Conservation (phyloP, 2,329 filamentous ascomycete genomes). For the Colletotrichum tropicicola region DNA sequence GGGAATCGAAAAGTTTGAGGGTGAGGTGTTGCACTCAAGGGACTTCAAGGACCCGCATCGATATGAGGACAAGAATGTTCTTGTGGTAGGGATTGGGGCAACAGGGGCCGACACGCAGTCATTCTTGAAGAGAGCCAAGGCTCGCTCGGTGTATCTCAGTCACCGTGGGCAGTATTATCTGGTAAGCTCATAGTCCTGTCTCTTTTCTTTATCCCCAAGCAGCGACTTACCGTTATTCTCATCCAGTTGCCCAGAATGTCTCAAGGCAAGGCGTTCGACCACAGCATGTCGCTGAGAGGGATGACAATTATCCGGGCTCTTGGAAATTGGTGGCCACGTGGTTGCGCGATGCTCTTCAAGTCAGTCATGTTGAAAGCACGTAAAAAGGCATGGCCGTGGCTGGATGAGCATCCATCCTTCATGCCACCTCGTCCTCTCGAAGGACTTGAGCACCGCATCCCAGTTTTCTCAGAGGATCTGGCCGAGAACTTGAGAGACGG, state of each 20-base stretch:
- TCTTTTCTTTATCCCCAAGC: neutral
- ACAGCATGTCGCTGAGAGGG: constrained; percentile 4
- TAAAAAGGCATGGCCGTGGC: constrained; percentile 17
- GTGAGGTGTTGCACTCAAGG: constrained; percentile 27
- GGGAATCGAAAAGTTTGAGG: constrained; percentile 31
- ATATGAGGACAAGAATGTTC: constrained; percentile 56
- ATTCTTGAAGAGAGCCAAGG: constrained; percentile 15
- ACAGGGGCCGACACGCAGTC: constrained; percentile 72
- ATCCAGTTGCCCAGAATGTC: constrained; percentile 11
- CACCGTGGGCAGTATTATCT: constrained; percentile 20
- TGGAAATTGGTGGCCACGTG: neutral
- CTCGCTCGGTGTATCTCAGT: constrained; percentile 25
- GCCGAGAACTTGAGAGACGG: constrained; percentile 38
- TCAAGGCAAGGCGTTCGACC: constrained; percentile 20
- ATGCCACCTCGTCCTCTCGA: neutral
- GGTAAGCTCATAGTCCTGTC: neutral
- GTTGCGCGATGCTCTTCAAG: neutral
- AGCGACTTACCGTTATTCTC: neutral
- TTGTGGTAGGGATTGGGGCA: constrained; percentile 82
- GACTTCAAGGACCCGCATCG: constrained; percentile 25
- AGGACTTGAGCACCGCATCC: constrained; percentile 35
- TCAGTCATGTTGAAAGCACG: neutral
- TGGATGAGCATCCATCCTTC: constrained; percentile 22
- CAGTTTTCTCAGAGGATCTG: constrained; percentile 40
- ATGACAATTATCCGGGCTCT: constrained; percentile 6